phyloP scores from a whole-genome alignment of 164 flowering plant species.

The Brasenia schreberi region DNA sequence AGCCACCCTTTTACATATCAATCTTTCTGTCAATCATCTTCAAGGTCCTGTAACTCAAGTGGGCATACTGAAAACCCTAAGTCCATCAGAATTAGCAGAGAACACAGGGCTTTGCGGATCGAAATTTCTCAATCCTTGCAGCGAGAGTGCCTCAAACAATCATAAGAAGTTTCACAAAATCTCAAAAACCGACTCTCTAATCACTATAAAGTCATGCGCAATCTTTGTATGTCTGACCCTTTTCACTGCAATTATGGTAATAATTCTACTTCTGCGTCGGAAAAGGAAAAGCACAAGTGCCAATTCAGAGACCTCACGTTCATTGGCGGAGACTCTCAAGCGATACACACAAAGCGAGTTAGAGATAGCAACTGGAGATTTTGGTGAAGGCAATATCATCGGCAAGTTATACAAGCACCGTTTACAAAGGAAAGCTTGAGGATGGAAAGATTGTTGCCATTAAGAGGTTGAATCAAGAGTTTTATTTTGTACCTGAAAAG shows the following conservation, averaged over 20 bases:
- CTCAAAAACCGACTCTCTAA: slow-evolving; percentile 20
- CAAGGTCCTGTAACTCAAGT: slow-evolving; percentile 48
- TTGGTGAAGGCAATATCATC: slow-evolving; percentile 37
- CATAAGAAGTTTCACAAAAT: slow-evolving; percentile 10
- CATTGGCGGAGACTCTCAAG: slow-evolving; percentile 17
- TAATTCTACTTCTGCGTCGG: slow-evolving; percentile 1
- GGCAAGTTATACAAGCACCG: slow-evolving; percentile 64
- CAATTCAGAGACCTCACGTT: slow-evolving; percentile 7
- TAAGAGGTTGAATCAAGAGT: slow-evolving; percentile 50
- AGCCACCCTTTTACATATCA: slow-evolving; percentile 35
- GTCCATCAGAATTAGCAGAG: slow-evolving; percentile 31
- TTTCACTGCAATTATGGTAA: background rate
- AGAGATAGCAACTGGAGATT: slow-evolving; percentile 41
- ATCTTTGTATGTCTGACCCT: slow-evolving; percentile 11
- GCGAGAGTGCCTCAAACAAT: background rate
- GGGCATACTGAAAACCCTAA: slow-evolving; percentile 35
- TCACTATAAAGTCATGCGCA: slow-evolving; percentile 30
- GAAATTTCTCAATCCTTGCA: slow-evolving; percentile 25
- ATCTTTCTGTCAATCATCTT: slow-evolving; percentile 65
- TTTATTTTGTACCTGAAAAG: slow-evolving; percentile 45
- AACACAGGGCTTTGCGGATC: slow-evolving; percentile 65
- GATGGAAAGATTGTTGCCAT: slow-evolving; percentile 44
- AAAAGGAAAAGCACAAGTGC: slow-evolving; percentile 13
- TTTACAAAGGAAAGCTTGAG: slow-evolving; percentile 51
- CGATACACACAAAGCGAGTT: slow-evolving; percentile 43